Conservation (phyloP, 2,329 filamentous ascomycete species). For the Tolypocladium paradoxum region DNA sequence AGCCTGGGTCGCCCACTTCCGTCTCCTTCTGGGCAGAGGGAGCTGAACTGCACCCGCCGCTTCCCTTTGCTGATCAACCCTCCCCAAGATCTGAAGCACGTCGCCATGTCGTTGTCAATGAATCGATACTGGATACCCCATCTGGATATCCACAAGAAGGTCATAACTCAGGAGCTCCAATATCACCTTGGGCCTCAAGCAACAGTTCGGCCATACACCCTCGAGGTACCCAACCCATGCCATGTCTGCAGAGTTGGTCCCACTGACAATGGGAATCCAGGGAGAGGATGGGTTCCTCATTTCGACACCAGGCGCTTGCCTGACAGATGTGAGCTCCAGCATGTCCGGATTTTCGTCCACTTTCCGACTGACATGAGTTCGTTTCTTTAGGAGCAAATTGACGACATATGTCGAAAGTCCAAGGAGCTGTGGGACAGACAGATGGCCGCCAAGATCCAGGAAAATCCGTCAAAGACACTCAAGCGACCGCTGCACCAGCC, state of each 20-base stretch:
- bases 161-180: conserved; percentile 48
- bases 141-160: conserved; percentile 47
- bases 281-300: conserved; percentile 53
- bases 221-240: conserved; percentile 29
- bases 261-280: conserved; percentile 19
- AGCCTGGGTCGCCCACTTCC: background rate
- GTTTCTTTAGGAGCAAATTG: conserved; percentile 41
- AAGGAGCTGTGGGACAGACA: conserved; percentile 46
- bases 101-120: conserved; percentile 23
- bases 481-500: conserved; percentile 49
- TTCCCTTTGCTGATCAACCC: background rate
- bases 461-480: conserved; percentile 35
- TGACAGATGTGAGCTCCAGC: conserved; percentile 44
- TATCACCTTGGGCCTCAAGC: conserved; percentile 48
- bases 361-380: conserved; percentile 7
- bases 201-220: conserved; percentile 45
- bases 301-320: conserved; percentile 43
- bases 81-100: background rate
- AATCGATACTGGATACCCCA: conserved; percentile 53
- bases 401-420: conserved; percentile 50
- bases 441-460: conserved; percentile 36
- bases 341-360: background rate
- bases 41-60: background rate
- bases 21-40: background rate
- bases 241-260: background rate